A percentile compares a stretch with the other conserved stretches of the same genome.
phyloP scores from a whole-genome alignment of 139 green algal species.

The Picochlorum sp. region DNA sequence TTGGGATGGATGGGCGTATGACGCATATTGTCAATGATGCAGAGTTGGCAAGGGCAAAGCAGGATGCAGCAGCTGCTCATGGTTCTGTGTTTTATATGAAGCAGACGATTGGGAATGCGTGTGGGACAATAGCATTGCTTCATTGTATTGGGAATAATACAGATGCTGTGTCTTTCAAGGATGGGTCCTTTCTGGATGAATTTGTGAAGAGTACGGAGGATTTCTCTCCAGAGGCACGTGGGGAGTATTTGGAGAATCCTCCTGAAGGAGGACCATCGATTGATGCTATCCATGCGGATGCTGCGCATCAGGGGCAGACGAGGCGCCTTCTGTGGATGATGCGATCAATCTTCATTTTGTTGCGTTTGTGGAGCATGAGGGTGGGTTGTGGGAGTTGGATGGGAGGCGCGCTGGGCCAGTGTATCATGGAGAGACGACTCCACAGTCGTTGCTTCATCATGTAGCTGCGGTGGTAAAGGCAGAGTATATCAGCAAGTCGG shows the following conservation, averaged over 20 bases:
- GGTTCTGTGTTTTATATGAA: constrained; percentile 76
- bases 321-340: constrained; percentile 49
- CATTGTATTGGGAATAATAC: constrained; percentile 48
- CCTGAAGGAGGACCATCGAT: constrained; percentile 63
- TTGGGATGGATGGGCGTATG: background rate
- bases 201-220: constrained; percentile 54
- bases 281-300: constrained; percentile 73
- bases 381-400: constrained; percentile 76
- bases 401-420: constrained; percentile 60
- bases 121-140: constrained; percentile 86
- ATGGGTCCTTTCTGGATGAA: constrained; percentile 57
- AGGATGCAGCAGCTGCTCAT: background rate
- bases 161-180: constrained; percentile 3
- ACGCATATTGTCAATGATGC: background rate
- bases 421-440: constrained; percentile 53
- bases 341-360: constrained; percentile 87
- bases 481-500: constrained; percentile 46
- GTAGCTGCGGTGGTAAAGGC: constrained; percentile 41
- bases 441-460: constrained; percentile 53
- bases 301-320: constrained; percentile 59
- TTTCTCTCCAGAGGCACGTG: constrained; percentile 52
- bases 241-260: constrained; percentile 68
- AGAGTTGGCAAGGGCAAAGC: constrained; percentile 17
- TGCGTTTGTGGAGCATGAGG: constrained; percentile 58
- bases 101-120: constrained; percentile 93